Evolutionary conservation across 2,329 filamentous ascomycete species (phyloP), one percentile per base, ranked within the genome.

Genomic region (Daldinia eschscholtzii): DNA sequence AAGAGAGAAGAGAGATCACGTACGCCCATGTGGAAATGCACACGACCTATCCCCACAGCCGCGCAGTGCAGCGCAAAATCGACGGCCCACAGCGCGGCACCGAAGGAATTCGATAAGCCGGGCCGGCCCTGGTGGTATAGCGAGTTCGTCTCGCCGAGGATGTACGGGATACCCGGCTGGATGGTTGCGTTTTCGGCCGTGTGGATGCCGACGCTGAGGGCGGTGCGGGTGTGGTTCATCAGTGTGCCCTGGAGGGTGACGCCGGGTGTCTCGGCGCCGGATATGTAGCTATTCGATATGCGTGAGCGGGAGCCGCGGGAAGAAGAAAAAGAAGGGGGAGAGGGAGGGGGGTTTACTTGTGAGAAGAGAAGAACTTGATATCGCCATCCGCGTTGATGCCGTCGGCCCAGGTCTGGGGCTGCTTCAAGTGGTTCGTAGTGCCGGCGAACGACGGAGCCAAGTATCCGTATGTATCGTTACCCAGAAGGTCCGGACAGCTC

Each of bases 21-120:
- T 30, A 57, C 53, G 53, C 88, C 89, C 80, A 87, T 85, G 77
- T 91, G 89, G 86, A 91, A 88, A 74, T 90, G 87, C 2, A 88
- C 83, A 20, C 88, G 84, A 50, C 80, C 80, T 78, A 91, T 86
- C 15, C 85, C 85, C 1, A 83, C 83, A 0, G 84, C 80, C 1
- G 88, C 89, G 60, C 83, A 83, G 74, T 85, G 87, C 5, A 91
- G 80, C 70, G 86, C 86, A 80, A 89, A 91, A 77, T 91, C 88
- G 12, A 90, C 74, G 26, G 82, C 86, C 89, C 88, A 91, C 18
- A 91, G 85, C 9, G 88, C 88, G 9, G 88, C 89, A 39, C 89
- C 89, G 75, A 91, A 91, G 0, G 87, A 83, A 79, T 91, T 89
- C 42, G 87, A 89, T 18, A 91, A 80, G 0, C 88, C 88, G 0